Base-by-base conservation (phyloP, 2,329 filamentous ascomycete species). In the Sclerotinia sclerotiorum region DNA sequence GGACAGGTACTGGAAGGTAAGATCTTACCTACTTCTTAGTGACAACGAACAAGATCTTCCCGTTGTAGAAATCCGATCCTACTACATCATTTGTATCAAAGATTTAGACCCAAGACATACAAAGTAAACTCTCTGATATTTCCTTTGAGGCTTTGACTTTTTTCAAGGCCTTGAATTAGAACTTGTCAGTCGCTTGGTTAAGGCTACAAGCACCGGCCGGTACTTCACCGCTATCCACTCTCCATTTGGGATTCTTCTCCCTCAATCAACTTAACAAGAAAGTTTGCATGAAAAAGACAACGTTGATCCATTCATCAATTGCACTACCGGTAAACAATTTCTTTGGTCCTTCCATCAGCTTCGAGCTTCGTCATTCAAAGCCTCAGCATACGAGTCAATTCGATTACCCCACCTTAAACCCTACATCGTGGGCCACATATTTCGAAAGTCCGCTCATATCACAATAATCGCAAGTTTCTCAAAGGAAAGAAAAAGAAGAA, bases 351-450 rank as follows among this genome's bases (percentile, higher is more conserved):
- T 60, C 42, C 42, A 60, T n/a, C 57, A 60, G 17, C 42, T 46
- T 48, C 57, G 42, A 61, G 19, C 42, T 29, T 27, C 57, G 27
- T 48, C 57, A 61, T 61, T 27, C 24, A 48, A 60, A 60, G 24
- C 42, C 42, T 48, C 13, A 61, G 48, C 17, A 48, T 29, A 61
- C 57, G 27, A 61, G 24, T 48, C 39, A 46, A 46, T 21, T 24
- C 57, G 46, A 60, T 21, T 24, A 60, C 57, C 57, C 57, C 57
- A 60, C 57, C 57, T 60, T 60, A 32, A 60, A 46, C 57, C 57
- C 42, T 60, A 60, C 57, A 60, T 60, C 57, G 39, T 42, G 39
- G 15, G 39, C 57, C 57, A 61, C 57, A 61, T 61, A 61, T 49
- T 49, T 61, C 58, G 27, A 49, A 49, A 49, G 57, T 42, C 58